These are phyloP conservation scores for Aspergillus diversus DNA, from an alignment of 495 filamentous ascomycete species.

Conservation along the genomic window DNA sequence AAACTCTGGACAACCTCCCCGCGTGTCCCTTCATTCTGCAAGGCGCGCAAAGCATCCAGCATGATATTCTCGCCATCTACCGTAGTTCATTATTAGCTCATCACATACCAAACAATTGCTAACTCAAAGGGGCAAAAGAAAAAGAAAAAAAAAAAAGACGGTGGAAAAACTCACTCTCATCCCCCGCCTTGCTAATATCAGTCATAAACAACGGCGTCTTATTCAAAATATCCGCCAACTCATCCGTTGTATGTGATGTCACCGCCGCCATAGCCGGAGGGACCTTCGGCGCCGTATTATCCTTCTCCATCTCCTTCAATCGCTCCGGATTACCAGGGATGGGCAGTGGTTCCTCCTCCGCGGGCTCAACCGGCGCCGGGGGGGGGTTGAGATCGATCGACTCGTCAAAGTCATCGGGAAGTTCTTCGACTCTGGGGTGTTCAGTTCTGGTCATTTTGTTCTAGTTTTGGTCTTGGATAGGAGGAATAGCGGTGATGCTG, in stretches of 20 bases:
- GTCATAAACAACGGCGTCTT: slow-evolving; percentile 95
- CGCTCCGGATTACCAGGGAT: slow-evolving; percentile 50
- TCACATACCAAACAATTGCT: slow-evolving; percentile 14
- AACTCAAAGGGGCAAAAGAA: not conserved
- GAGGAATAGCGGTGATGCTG: not conserved
- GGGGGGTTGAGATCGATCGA: slow-evolving; percentile 40
- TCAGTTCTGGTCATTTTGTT: slow-evolving; percentile 45
- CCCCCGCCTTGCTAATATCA: slow-evolving; percentile 70
- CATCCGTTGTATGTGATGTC: slow-evolving; percentile 65
- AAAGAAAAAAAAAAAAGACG: not conserved
- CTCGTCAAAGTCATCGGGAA: slow-evolving; percentile 54
- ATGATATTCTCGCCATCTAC: slow-evolving; percentile 67
- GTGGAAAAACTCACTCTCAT: slow-evolving; percentile 46
- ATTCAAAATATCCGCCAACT: slow-evolving; percentile 75
- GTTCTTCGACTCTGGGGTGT: slow-evolving; percentile 57
- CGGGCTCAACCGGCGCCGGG: slow-evolving; percentile 19
- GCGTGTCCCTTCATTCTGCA: slow-evolving; percentile 90
- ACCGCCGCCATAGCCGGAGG: slow-evolving; percentile 64
- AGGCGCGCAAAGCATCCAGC: slow-evolving; percentile 82
- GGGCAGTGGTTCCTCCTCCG: slow-evolving; percentile 40
- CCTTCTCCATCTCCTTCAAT: slow-evolving; percentile 37
- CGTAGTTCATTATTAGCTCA: slow-evolving; percentile 7
- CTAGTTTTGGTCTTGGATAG: not conserved
- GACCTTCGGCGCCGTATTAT: slow-evolving; percentile 44
- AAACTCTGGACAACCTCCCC: slow-evolving; percentile 78